A percentile compares a stretch with the other conserved stretches of the same genome.
phyloP scores from a whole-genome alignment of 2,329 filamentous ascomycete species.

The Colletotrichum karsti region DNA sequence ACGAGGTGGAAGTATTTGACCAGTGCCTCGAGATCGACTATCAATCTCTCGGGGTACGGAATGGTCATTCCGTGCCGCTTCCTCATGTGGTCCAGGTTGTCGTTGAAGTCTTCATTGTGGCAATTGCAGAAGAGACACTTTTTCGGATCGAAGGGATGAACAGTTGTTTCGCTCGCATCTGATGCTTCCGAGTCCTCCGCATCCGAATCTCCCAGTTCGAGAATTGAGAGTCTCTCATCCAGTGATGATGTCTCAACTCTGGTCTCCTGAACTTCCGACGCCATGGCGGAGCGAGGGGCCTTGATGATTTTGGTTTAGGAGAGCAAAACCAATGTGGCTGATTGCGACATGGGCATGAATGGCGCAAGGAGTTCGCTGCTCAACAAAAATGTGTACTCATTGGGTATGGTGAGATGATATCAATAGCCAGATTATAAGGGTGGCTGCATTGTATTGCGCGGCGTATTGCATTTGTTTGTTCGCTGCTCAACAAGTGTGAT shows the following conservation, averaged over 20 bases:
- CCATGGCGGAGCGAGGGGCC: neutral
- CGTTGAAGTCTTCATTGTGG: neutral
- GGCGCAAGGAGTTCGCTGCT: accelerated
- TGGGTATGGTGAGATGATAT: too few species aligned
- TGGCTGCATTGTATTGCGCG: too few species aligned
- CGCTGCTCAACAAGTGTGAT: neutral
- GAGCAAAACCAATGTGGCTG: neutral
- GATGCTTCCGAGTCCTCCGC: neutral
- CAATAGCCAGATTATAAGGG: too few species aligned
- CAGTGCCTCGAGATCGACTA: neutral
- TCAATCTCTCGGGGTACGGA: neutral
- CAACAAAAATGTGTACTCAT: too few species aligned
- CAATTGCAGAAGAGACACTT: neutral
- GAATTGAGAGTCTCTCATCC: neutral
- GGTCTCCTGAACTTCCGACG: neutral
- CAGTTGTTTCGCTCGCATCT: neutral
- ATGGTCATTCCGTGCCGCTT: neutral
- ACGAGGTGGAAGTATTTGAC: neutral
- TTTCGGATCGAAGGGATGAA: neutral
- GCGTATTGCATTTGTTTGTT: too few species aligned
- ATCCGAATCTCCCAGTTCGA: neutral
- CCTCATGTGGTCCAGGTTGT: neutral
- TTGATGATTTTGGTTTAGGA: accelerated
- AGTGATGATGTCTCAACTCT: accelerated
- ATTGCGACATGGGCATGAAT: neutral